Base-by-base conservation (phyloP, 192 early-diverging fungal genomes). In the Diversispora epigaea region DNA sequence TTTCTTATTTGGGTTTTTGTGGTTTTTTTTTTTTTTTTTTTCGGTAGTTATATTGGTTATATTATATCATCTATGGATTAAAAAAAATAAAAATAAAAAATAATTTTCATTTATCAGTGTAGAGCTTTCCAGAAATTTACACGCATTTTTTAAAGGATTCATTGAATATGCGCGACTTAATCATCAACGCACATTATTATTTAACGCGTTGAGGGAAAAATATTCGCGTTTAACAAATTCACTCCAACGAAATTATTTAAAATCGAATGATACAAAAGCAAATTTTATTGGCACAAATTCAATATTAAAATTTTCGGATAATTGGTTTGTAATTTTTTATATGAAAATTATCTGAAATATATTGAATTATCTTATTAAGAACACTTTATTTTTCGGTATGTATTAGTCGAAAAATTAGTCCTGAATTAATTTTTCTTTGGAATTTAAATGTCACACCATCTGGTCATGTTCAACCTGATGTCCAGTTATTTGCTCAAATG, bases 81-180 rank as follows among this genome's bases (percentile, higher is more conserved):
- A 32, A 32, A 32, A 32, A 32, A 32, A n/a, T n/a, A 32, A 32
- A 32, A 32, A 32, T 32, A 32, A 32, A 22, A 4, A 4, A 60
- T 60, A n/a, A n/a, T n/a, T n/a, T n/a, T n/a, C n/a, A 8, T 60
- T 60, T 7, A 5, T 71, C 22, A 71, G 49, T 41, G 54, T 71
- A 4, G 69, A 71, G 54, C 6, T 15, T 2, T n/a, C 55, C 9
- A 32, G 17, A 44, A 71, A 71, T 43, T 21, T 71, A 1, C 15
- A 41, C 7, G 21, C 22, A 4, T 71, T 71, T 44, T 71, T 71
- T 41, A 71, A 43, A 57, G 69, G 69, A 3, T 56, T 71, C 47
- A 15, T 71, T 40, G 40, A 71, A n/a, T 71, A 71, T 40, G 54
- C 69, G 7, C 40, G 45, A 57, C 41, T 71, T 21, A 71, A 71